Base-by-base conservation (phyloP, 495 filamentous ascomycete species). In the Corynascus novoguineensis region DNA sequence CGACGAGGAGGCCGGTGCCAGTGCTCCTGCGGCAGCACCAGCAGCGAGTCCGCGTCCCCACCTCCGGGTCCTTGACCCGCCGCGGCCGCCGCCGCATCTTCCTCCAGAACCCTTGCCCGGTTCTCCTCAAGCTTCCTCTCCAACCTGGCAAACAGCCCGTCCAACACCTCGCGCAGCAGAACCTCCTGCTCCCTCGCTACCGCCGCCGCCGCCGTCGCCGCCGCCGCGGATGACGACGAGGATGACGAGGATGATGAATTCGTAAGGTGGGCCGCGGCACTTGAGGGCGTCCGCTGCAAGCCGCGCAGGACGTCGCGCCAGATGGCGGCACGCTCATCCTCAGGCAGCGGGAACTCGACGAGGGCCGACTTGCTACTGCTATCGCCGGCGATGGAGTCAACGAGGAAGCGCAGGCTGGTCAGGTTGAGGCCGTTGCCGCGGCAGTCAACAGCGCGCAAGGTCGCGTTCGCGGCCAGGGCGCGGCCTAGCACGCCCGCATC, bases 401-500 rank as follows among this genome's bases (percentile, higher is more conserved):
- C 66, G 15, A 73, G 50, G 25, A 68, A 70, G 40, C 63, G 58
- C 19, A 72, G 53, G 34, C 65, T 68, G 19, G 68, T 67, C 14
- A 72, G 65, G 58, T 75, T 73, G 53, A 75, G 70, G 27, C 68
- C 64, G 49, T 76, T 77, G 59, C 73, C 68, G 40, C 70, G 69
- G 59, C 71, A 73, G 57, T 78, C 74, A 24, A 78, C 19, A 5
- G 66, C 49, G 5, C 58, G 50, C 8, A 69, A 53, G 19, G 44
- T 49, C 2, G 27, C 7, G 64, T 69, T 71, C 31, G 60, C 3
- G 0, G 65, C 64, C 44, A 78, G 64, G 19, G 70, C 62, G n/a
- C 64, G 71, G 31, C 82, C 78, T 27, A 82, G 79, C 4, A 78
- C 81, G 12, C 74, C 74, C 6, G 72, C 65, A 24, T 77, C 75